A percentile compares a stretch with the other conserved stretches of the same genome.
These are phyloP conservation scores for Porpolomopsis calyptriformis DNA, from an alignment of 768 basidiomycete species.

Conservation along the genomic window DNA sequence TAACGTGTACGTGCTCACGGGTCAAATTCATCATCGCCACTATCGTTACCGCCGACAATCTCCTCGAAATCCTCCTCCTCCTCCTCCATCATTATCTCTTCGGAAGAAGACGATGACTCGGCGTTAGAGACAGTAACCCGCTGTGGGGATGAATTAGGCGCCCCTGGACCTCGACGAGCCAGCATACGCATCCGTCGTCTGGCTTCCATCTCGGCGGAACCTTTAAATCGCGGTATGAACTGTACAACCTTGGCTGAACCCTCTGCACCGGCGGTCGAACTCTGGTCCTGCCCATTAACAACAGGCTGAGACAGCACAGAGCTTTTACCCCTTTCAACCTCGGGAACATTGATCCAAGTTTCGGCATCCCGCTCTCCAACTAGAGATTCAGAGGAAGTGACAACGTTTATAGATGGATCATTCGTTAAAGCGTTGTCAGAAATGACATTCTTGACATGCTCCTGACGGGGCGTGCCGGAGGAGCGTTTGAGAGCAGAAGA, in stretches of 20 bases:
- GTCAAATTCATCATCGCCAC: conserved; percentile 69
- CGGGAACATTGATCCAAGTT: conserved; percentile 24
- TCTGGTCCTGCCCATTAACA: conserved; percentile 13
- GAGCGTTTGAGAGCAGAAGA: conserved; percentile 34
- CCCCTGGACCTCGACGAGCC: conserved; percentile 41
- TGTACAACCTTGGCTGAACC: conserved; percentile 42
- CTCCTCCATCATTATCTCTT: conserved; percentile 35
- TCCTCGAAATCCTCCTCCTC: conserved; percentile 46
- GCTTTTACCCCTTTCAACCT: conserved; percentile 8
- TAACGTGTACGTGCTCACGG: conserved; percentile 39
- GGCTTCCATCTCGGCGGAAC: conserved; percentile 80
- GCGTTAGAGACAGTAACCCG: conserved; percentile 25
- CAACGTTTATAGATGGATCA: conserved; percentile 10
- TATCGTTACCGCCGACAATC: conserved; percentile 32
- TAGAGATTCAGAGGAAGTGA: conserved; percentile 10
- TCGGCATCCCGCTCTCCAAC: conserved; percentile 12
- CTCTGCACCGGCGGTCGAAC: conserved; percentile 30
- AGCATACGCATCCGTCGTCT: conserved; percentile 56
- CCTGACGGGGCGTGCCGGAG: conserved; percentile 27
- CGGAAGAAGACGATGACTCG: conserved; percentile 44
- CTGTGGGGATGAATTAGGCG: conserved; percentile 22
- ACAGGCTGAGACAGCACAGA: neutral
- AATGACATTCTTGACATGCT: conserved; percentile 27
- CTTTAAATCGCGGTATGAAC: conserved; percentile 72
- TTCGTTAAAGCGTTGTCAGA: conserved; percentile 6